A percentile compares a stretch with the other conserved stretches of the same genome.
These are phyloP conservation scores for Carpinus viminea DNA, from an alignment of 306 rosid species.

Conservation along the genomic window DNA sequence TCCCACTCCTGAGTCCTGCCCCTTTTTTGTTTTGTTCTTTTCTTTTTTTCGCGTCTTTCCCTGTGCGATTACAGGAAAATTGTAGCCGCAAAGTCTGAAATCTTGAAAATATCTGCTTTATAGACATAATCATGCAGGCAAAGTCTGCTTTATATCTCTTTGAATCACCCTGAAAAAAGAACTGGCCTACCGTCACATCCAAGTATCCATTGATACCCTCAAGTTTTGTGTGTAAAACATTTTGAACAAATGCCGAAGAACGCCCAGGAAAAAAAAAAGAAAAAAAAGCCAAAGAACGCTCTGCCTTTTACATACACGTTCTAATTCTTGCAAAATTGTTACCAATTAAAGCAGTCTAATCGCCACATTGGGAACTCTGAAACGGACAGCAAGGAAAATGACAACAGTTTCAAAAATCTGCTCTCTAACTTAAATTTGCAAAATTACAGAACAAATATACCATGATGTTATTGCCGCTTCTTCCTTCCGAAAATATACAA, in stretches of 20 bases:
- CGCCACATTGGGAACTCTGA: constrained; percentile 28
- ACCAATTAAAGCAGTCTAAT: constrained; percentile 26
- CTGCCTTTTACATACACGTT: neutral
- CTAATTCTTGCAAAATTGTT: neutral
- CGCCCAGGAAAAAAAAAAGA: too few relatives aligned
- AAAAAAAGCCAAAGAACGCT: too few relatives aligned
- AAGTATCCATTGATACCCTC: too few relatives aligned
- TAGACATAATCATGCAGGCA: too few relatives aligned
- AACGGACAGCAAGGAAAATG: constrained; percentile 25
- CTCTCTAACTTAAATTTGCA: constrained; percentile 43
- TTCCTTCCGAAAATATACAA: constrained; percentile 74
- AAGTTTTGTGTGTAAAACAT: too few relatives aligned
- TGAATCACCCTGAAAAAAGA: too few relatives aligned
- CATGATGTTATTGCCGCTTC: constrained; percentile 70
- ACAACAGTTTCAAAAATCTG: constrained; percentile 38
- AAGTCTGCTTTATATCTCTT: too few relatives aligned
- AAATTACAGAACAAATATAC: constrained; percentile 61
- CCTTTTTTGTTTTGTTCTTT: too few relatives aligned
- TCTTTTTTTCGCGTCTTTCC: neutral
- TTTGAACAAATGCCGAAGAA: too few relatives aligned
- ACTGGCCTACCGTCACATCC: too few relatives aligned
- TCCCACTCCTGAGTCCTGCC: too few relatives aligned
- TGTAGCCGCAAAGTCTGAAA: neutral
- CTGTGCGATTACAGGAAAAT: neutral
- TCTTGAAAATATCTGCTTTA: too few relatives aligned